Evolutionary conservation across 768 basidiomycete species (phyloP).

Genomic region (Naganishia antarctica): DNA sequence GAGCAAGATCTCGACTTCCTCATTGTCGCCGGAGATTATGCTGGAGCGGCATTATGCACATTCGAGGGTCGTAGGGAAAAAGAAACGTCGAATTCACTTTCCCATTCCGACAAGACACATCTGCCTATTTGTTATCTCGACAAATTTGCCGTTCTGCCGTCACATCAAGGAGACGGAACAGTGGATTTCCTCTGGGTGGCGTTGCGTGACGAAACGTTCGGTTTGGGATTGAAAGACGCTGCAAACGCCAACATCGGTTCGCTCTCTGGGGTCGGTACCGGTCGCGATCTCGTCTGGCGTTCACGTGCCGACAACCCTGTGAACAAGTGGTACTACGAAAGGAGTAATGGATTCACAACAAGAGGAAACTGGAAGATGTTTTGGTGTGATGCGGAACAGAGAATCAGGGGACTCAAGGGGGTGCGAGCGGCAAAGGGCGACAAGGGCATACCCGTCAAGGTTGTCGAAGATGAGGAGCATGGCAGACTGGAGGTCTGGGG

Average conservation of each 20-base stretch:
- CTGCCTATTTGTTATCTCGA: constrained; percentile 81
- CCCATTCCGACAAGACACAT: constrained; percentile 24
- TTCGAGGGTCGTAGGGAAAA: constrained; percentile 47
- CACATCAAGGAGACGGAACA: constrained; percentile 93
- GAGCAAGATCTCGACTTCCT: constrained; percentile 77
- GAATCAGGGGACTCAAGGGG: constrained; percentile 54
- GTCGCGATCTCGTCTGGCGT: constrained; percentile 94
- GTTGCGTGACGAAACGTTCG: constrained; percentile 95
- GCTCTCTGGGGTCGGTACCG: constrained; percentile 77
- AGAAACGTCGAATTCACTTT: constrained; percentile 17
- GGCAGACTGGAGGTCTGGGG: constrained; percentile 69
- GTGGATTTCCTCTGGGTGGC: constrained; percentile 99
- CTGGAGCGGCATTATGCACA: constrained; percentile 90
- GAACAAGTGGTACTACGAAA: constrained; percentile 99
- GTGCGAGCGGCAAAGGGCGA: constrained; percentile 38
- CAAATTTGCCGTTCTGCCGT: constrained; percentile 95
- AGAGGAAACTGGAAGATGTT: constrained; percentile 76
- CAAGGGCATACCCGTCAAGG: constrained; percentile 53
- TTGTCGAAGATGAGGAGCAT: constrained; percentile 58
- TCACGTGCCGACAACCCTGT: constrained; percentile 87
- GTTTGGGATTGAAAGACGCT: constrained; percentile 85
- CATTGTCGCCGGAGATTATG: constrained; percentile 90
- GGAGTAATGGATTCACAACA: constrained; percentile 81
- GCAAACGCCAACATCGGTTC: constrained; percentile 89
- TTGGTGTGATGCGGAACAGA: constrained; percentile 96